A percentile compares a stretch with the other conserved stretches of the same genome.
Evolutionary conservation across 2,329 filamentous ascomycete species (phyloP).

Genomic region (Byssochlamys sp.): DNA sequence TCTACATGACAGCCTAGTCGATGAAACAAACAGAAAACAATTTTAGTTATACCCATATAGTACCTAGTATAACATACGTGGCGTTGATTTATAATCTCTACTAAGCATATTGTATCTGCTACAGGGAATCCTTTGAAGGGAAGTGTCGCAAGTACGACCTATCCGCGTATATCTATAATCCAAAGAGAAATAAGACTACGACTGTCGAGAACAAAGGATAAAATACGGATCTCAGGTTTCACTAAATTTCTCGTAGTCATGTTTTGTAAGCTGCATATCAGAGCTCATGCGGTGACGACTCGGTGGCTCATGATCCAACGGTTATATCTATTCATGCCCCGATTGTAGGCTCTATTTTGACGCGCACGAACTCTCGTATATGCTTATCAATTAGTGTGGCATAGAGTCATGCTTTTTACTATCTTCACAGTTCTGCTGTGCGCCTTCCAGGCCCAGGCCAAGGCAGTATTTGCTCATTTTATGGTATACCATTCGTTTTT

Average conservation of each 20-base stretch:
- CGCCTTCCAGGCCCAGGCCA: slow-evolving; percentile 10
- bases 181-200: not conserved
- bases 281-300: not conserved
- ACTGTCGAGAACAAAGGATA: not conserved
- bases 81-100: not conserved
- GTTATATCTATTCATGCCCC: no score
- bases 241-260: not conserved
- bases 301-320: no score
- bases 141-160: not conserved
- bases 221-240: not conserved
- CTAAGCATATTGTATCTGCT: no score
- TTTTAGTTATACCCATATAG: not conserved
- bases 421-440: not conserved
- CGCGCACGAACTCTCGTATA: no score
- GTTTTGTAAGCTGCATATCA: not conserved
- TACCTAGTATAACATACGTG: not conserved
- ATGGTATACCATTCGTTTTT: slow-evolving; percentile 13
- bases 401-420: not conserved
- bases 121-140: not conserved
- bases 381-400: no score
- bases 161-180: not conserved
- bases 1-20: not conserved
- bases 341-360: no score
- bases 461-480: slow-evolving; percentile 26
- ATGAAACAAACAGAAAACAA: no score